Evolutionary conservation across 2,329 filamentous ascomycete species (phyloP).

Genomic region (Scedosporium aurantiacum): DNA sequence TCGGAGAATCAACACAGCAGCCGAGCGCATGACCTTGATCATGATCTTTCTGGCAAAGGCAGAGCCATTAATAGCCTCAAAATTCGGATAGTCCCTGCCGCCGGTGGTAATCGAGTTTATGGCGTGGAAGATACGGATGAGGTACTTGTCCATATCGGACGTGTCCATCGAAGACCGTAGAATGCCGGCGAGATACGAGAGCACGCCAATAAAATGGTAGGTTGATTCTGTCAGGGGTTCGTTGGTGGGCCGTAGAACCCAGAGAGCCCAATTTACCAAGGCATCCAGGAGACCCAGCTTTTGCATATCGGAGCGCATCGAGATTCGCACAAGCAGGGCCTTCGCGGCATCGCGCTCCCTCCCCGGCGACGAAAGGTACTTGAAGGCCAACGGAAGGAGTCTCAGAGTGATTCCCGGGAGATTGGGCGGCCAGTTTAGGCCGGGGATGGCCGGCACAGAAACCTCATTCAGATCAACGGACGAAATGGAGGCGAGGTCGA

Average conservation of each 20-base stretch:
- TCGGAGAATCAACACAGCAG: conserved; percentile 55
- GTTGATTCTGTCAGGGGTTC: conserved; percentile 30
- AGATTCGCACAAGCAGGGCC: conserved; percentile 65
- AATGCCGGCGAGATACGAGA: conserved; percentile 71
- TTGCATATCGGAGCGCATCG: conserved; percentile 84
- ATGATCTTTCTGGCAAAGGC: conserved; percentile 71
- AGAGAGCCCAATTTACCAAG: conserved; percentile 61
- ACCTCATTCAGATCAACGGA: conserved; percentile 39
- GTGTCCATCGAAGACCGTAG: conserved; percentile 59
- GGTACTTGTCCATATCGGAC: conserved; percentile 58
- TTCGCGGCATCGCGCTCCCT: conserved; percentile 89
- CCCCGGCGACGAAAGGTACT: conserved; percentile 62
- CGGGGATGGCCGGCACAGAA: conserved; percentile 28
- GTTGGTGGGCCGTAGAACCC: conserved; percentile 37
- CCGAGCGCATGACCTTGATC: conserved; percentile 73
- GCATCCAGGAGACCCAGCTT: conserved; percentile 56
- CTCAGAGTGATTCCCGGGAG: conserved; percentile 61
- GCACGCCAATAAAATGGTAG: conserved; percentile 66
- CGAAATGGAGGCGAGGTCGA: conserved; percentile 82
- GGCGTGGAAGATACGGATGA: conserved; percentile 54
- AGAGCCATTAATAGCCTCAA: conserved; percentile 51
- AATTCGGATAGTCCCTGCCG: conserved; percentile 30
- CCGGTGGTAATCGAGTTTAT: conserved; percentile 46
- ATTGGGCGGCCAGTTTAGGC: conserved; percentile 43
- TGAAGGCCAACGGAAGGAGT: conserved; percentile 58